phyloP scores from a whole-genome alignment of 2,329 filamentous ascomycete genomes.

The Nectriaceae sp. region DNA sequence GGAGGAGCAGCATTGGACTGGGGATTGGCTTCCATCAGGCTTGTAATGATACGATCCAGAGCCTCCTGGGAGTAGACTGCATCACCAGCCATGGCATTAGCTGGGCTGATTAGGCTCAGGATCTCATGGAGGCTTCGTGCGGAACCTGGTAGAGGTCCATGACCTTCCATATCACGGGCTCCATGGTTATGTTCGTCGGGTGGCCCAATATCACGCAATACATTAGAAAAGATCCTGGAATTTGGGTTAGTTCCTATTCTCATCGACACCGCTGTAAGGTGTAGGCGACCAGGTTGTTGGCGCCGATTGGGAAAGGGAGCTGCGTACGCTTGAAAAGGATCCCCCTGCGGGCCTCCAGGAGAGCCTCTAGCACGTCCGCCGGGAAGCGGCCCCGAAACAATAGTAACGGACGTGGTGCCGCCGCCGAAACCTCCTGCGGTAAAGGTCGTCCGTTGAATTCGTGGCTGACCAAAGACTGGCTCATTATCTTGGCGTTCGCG shows the following conservation, averaged over 20 bases:
- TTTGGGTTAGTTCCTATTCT: constrained; percentile 34
- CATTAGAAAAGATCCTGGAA: constrained; percentile 48
- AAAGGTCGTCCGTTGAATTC: constrained; percentile 41
- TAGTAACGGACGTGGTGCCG: constrained; percentile 51
- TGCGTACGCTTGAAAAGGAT: constrained; percentile 53
- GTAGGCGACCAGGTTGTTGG: constrained; percentile 16
- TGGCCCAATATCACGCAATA: constrained; percentile 42
- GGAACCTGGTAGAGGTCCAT: constrained; percentile 24
- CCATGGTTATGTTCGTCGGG: constrained; percentile 30
- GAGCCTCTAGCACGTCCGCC: constrained; percentile 3
- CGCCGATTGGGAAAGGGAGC: constrained; percentile 13
- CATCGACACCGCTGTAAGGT: constrained; percentile 20
- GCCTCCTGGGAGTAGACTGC: constrained; percentile 90
- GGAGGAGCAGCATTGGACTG: constrained; percentile 79
- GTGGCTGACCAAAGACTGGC: constrained; percentile 25
- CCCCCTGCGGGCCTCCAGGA: constrained; percentile 25
- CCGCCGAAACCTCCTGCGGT: constrained; percentile 38
- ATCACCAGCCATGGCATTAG: constrained; percentile 66
- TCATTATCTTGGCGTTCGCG: constrained; percentile 14
- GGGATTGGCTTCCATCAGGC: constrained; percentile 82
- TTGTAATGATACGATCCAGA: constrained; percentile 82
- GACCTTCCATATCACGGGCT: constrained; percentile 15
- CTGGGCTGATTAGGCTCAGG: constrained; percentile 54
- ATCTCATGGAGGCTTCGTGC: constrained; percentile 51
- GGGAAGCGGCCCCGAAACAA: constrained; percentile 42